Conservation (phyloP, 345 rosid species). For the Dipteronia sinensis region DNA sequence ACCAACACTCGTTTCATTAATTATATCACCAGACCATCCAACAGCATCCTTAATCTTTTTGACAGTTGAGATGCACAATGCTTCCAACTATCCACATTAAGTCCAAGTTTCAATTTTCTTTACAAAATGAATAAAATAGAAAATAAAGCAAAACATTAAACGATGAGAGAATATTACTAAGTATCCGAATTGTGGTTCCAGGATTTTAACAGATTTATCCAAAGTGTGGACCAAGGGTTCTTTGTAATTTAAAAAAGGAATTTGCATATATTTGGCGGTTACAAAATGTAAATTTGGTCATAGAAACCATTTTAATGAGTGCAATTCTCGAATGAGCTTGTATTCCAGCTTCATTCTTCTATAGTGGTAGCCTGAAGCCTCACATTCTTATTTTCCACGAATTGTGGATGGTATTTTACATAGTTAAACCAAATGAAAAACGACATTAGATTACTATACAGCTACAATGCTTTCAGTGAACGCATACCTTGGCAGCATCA, state of each 20-base stretch:
- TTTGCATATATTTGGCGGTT: not conserved
- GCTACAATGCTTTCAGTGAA: not conserved
- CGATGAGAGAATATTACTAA: not conserved
- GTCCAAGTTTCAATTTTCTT: constrained; percentile 16
- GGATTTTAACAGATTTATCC: not conserved
- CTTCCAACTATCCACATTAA: constrained; percentile 50
- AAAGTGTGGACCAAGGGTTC: not conserved
- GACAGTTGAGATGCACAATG: constrained; percentile 41
- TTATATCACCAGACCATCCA: constrained; percentile 60
- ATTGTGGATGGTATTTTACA: not conserved
- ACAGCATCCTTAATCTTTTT: constrained; percentile 65
- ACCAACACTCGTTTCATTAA: constrained; percentile 42
- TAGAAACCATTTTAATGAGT: not conserved
- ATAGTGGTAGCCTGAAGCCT: not conserved
- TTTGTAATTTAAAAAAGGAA: not conserved
- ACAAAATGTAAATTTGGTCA: not conserved
- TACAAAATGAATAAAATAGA: not conserved
- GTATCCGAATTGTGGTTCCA: not conserved
- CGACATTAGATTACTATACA: not conserved
- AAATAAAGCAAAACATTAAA: not conserved
- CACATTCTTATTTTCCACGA: not conserved
- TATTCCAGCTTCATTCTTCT: not conserved
- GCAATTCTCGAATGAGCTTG: not conserved
- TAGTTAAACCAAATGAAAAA: not conserved
- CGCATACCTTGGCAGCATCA: constrained; percentile 55